Evolutionary conservation across 495 filamentous ascomycete species (phyloP).

Genomic region (Penicillium longicatenatum): DNA sequence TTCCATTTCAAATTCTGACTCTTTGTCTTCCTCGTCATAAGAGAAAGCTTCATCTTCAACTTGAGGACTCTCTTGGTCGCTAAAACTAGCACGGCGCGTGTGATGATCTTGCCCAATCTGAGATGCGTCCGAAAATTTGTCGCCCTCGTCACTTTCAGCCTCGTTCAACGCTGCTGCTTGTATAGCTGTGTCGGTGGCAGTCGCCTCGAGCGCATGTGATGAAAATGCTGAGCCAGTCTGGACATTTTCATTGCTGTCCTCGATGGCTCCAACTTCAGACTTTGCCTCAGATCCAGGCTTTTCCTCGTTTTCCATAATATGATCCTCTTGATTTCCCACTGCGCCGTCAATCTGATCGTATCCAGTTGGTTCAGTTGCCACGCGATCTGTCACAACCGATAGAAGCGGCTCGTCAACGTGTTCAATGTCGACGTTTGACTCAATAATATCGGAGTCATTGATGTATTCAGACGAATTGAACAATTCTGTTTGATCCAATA

Average conservation of each 20-base stretch:
- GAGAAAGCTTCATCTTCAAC: background rate
- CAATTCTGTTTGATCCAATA: background rate
- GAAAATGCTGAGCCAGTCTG: background rate
- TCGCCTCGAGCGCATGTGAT: background rate
- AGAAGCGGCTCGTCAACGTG: background rate
- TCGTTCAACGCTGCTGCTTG: no score
- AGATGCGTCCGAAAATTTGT: background rate
- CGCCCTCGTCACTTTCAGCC: background rate
- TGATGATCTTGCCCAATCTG: background rate
- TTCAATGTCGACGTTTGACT: background rate
- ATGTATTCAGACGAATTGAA: background rate
- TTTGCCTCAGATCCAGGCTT: background rate
- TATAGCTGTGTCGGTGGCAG: background rate
- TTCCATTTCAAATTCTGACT: slow-evolving; percentile 9
- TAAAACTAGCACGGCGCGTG: background rate
- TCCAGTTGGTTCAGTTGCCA: background rate
- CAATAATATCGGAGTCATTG: background rate
- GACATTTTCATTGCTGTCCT: background rate
- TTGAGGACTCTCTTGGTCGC: background rate
- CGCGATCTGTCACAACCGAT: background rate
- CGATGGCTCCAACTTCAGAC: background rate
- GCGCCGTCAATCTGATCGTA: background rate
- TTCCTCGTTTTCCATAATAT: background rate
- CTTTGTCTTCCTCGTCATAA: background rate
- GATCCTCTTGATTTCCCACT: background rate